Evolutionary conservation across 306 rosid genomes (phyloP).

Genomic region (Casuarina cunninghamiana): DNA sequence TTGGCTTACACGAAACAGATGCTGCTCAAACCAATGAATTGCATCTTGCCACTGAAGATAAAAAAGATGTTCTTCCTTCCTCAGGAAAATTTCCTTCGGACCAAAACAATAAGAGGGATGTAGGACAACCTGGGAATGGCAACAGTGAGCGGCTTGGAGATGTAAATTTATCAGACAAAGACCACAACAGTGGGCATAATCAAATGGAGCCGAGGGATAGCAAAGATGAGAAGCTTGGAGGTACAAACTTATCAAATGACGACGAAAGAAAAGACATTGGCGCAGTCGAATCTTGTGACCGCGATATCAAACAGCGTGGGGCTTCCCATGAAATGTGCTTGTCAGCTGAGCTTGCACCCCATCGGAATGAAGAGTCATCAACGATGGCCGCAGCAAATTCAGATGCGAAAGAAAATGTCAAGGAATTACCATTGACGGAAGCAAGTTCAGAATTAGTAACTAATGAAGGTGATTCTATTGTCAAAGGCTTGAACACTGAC

Average conservation of each 20-base stretch:
- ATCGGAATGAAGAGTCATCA: slow-evolving; percentile 46
- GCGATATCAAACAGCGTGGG: slow-evolving; percentile 37
- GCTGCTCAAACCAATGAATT: slow-evolving; percentile 34
- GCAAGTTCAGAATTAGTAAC: slow-evolving; percentile 35
- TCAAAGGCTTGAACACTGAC: slow-evolving; percentile 37
- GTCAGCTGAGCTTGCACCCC: slow-evolving; percentile 37
- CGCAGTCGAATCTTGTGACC: slow-evolving; percentile 20
- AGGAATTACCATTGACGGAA: slow-evolving; percentile 23
- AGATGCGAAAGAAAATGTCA: slow-evolving; percentile 28
- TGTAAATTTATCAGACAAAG: slow-evolving; percentile 39
- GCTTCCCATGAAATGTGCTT: slow-evolving; percentile 35
- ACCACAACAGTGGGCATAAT: slow-evolving; percentile 36
- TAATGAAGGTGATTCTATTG: slow-evolving; percentile 33
- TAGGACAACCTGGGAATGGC: slow-evolving; percentile 25
- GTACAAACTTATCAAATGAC: slow-evolving; percentile 11
- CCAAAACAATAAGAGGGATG: slow-evolving; percentile 34
- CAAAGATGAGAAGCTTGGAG: slow-evolving; percentile 27
- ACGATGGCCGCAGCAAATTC: slow-evolving; percentile 21
- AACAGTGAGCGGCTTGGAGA: slow-evolving; percentile 36
- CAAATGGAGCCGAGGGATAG: slow-evolving; percentile 31
- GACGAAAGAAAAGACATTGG: slow-evolving; percentile 25
- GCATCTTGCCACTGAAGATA: slow-evolving; percentile 30
- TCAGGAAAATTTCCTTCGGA: slow-evolving; percentile 36
- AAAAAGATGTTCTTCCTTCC: slow-evolving; percentile 40
- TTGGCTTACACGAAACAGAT: slow-evolving; percentile 37